Evolutionary conservation across 1,284 basidiomycete genomes (phyloP), one percentile per base, ranked within the genome.

Genomic region (Takashimella koratensis): DNA sequence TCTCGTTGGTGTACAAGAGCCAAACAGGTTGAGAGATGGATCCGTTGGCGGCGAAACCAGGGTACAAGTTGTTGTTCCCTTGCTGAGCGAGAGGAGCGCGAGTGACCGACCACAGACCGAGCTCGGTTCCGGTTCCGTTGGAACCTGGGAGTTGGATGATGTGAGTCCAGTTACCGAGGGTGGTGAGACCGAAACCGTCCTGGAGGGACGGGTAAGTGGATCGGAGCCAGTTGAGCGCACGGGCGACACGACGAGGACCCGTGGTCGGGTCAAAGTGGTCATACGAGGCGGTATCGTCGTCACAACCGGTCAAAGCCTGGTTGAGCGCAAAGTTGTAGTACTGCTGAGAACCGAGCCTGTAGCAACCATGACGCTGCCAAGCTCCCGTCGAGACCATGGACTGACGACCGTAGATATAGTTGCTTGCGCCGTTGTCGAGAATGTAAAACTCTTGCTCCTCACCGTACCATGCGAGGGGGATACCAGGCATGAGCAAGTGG

Each of bases 251-350:
- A 40, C 86, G 83, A 39, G 82, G 81, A 63, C 87, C 84, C 3
- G 84, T 78, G 0, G 90, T 93, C n/a, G 90, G 89, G 74, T 95
- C 91, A 71, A 94, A 93, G 73, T 94, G 91, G 68, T 95, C 91
- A 22, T 92, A 82, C 3, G 86, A 83, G 70, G 93, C 92, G 87
- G 87, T 90, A 63, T 87, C 84, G 68, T 94, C 89, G 53, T 86
- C 66, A 69, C 91, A 95, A 49, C 90, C 90, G 22, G 88, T 78
- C 30, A 90, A 71, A 5, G 86, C 78, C 63, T 84, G 85, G 56
- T 88, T 86, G 58, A 93, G 79, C 2, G 87, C 86, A 82, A 92
- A 87, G 73, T 92, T 88, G 80, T 85, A 94, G 77, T 91, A 94
- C 68, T 94, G 90, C 57, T 84, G 81, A 4, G 91, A 92, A 25